Conservation (phyloP, 1,284 basidiomycete species). For the Sanghuangporus baumii region DNA sequence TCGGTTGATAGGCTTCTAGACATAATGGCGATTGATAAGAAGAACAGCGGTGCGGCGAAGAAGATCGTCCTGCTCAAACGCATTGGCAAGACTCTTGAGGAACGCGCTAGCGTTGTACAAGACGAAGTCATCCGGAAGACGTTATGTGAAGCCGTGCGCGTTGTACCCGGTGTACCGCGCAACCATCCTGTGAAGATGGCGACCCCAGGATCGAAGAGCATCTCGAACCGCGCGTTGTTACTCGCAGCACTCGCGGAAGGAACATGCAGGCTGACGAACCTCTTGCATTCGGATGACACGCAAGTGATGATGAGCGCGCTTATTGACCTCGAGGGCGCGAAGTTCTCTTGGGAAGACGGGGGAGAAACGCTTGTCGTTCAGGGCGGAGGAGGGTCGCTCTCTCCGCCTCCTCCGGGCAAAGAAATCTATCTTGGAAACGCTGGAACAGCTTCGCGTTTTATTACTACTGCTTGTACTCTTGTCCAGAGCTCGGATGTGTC, state of each 20-base stretch:
- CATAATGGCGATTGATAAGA: conserved; percentile 96
- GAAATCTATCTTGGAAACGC: conserved; percentile 97
- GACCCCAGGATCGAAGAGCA: conserved; percentile 95
- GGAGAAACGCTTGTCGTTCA: conserved; percentile 91
- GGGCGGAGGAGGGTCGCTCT: conserved; percentile 81
- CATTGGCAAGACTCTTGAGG: conserved; percentile 92
- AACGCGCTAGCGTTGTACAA: conserved; percentile 81
- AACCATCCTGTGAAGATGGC: conserved; percentile 78
- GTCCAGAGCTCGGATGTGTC: conserved; percentile 44
- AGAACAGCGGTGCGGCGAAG: conserved; percentile 88
- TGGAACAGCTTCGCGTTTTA: conserved; percentile 96
- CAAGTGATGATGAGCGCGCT: conserved; percentile 98
- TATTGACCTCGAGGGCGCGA: conserved; percentile 84
- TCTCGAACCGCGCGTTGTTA: conserved; percentile 93
- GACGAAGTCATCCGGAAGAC: conserved; percentile 80
- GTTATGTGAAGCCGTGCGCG: conserved; percentile 70
- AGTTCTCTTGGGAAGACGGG: conserved; percentile 87
- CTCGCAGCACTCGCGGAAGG: conserved; percentile 90
- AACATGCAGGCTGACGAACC: conserved; percentile 83
- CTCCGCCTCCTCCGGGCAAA: conserved; percentile 72
- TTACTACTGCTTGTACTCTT: conserved; percentile 92
- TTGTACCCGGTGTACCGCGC: conserved; percentile 62
- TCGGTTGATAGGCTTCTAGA: conserved; percentile 84
- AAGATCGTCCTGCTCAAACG: conserved; percentile 90
- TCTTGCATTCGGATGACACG: conserved; percentile 96